A percentile compares a stretch with the other conserved stretches of the same genome.
Conservation (phyloP, 1,284 basidiomycete species). For the Hypsizygus ulmarius region DNA sequence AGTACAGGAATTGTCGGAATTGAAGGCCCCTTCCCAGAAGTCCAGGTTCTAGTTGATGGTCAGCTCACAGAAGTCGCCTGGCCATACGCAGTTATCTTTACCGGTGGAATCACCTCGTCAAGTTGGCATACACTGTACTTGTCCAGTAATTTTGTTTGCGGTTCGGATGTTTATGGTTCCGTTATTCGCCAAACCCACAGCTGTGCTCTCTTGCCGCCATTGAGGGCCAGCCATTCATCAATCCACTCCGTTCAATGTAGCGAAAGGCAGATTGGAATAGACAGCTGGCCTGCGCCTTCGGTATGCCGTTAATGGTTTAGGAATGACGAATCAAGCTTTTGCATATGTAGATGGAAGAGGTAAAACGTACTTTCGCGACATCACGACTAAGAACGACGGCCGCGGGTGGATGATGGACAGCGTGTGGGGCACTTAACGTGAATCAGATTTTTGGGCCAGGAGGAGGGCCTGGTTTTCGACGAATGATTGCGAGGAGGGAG, state of each 20-base stretch:
- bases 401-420: constrained; percentile 34
- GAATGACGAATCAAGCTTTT: constrained; percentile 34
- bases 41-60: constrained; percentile 46
- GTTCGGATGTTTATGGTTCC: constrained; percentile 32
- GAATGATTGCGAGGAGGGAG: constrained; percentile 8
- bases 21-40: constrained; percentile 46
- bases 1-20: constrained; percentile 32
- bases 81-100: constrained; percentile 50
- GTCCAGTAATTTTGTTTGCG: not conserved
- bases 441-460: constrained; percentile 32
- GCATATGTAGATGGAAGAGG: constrained; percentile 31
- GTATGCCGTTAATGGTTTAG: constrained; percentile 38
- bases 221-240: constrained; percentile 23
- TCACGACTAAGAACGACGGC: constrained; percentile 37
- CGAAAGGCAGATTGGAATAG: constrained; percentile 35
- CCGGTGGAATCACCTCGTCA: constrained; percentile 45
- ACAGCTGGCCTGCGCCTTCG: constrained; percentile 36
- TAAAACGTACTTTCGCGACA: constrained; percentile 34
- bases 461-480: constrained; percentile 34
- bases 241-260: constrained; percentile 34
- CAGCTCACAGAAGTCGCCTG: constrained; percentile 43
- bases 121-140: constrained; percentile 42
- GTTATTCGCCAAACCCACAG: constrained; percentile 35
- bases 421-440: constrained; percentile 35
- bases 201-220: constrained; percentile 31